A percentile compares a stretch with the other conserved stretches of the same genome.
These are phyloP conservation scores for Lactarius hengduanensis DNA, from an alignment of 768 basidiomycete genomes.

Conservation along the genomic window DNA sequence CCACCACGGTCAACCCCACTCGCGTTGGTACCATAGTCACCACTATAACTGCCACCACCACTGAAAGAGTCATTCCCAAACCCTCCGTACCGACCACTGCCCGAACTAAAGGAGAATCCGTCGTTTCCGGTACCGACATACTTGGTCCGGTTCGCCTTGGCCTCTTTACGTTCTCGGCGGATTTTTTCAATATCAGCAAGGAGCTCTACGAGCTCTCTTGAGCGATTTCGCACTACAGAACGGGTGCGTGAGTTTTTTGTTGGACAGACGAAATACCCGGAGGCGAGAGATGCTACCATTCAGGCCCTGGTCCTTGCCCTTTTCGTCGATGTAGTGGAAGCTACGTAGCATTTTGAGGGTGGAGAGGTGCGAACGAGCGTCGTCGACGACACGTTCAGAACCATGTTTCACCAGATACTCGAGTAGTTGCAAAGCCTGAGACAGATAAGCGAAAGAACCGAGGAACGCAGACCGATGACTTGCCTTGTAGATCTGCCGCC, in stretches of 20 bases:
- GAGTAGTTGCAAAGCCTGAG: constrained; percentile 83
- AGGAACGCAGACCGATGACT: constrained; percentile 15
- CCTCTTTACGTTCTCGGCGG: constrained; percentile 84
- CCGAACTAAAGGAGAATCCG: constrained; percentile 59
- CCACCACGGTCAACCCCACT: constrained; percentile 40
- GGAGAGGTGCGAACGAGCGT: constrained; percentile 90
- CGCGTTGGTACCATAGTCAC: constrained; percentile 44
- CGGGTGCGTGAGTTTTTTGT: background rate
- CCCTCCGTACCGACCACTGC: constrained; percentile 63
- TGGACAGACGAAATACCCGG: background rate
- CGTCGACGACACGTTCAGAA: constrained; percentile 96
- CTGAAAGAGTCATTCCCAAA: constrained; percentile 55
- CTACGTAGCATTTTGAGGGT: constrained; percentile 97
- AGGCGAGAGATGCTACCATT: constrained; percentile 64
- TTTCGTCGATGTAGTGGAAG: constrained; percentile 98
- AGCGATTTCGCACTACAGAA: constrained; percentile 87
- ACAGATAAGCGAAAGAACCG: background rate
- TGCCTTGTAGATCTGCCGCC: constrained; percentile 99
- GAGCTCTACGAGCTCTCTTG: constrained; percentile 89
- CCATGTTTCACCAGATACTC: constrained; percentile 98
- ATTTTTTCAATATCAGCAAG: constrained; percentile 90
- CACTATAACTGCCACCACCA: constrained; percentile 31
- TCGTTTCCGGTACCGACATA: constrained; percentile 88
- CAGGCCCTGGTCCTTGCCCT: constrained; percentile 97
- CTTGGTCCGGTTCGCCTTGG: constrained; percentile 87